A percentile compares a stretch with the other conserved stretches of the same genome.
Evolutionary conservation across 2,329 filamentous ascomycete species (phyloP).

Genomic region (Colletotrichum sp.): DNA sequence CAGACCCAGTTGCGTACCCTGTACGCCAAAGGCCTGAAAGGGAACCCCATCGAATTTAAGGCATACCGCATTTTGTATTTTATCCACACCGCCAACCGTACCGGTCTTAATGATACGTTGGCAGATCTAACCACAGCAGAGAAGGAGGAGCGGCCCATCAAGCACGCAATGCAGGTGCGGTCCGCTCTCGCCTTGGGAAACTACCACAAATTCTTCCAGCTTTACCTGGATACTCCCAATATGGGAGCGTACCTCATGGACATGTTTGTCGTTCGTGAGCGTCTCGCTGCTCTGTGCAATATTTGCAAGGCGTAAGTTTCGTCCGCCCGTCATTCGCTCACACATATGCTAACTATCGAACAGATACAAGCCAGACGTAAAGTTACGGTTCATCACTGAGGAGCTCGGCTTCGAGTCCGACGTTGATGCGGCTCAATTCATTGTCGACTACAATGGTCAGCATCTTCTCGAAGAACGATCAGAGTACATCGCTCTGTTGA

Average conservation of each 20-base stretch:
- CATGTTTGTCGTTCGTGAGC: conserved; percentile 96
- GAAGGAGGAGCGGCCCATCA: conserved; percentile 82
- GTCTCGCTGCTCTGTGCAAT: conserved; percentile 85
- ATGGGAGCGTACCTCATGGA: conserved; percentile 99
- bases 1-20: conserved; percentile 95
- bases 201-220: conserved; percentile 96
- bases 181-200: conserved; percentile 92
- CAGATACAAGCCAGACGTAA: conserved; percentile 92
- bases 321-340: not conserved
- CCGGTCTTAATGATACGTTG: conserved; percentile 96
- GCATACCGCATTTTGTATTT: conserved; percentile 99
- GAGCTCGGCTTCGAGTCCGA: conserved; percentile 96
- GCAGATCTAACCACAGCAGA: conserved; percentile 99
- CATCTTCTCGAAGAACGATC: conserved; percentile 78
- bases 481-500: conserved; percentile 75
- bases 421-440: conserved; percentile 87
- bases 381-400: conserved; percentile 89
- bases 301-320: conserved; percentile 95
- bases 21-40: conserved; percentile 85
- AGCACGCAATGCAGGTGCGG: conserved; percentile 89
- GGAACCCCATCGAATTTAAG: conserved; percentile 94
- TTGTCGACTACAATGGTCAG: conserved; percentile 80
- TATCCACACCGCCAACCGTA: conserved; percentile 98
- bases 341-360: conserved; percentile 46
- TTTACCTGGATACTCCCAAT: conserved; percentile 92